Evolutionary conservation across 169 alveolate genomes (phyloP).

Genomic region (Eimeria praecox): DNA sequence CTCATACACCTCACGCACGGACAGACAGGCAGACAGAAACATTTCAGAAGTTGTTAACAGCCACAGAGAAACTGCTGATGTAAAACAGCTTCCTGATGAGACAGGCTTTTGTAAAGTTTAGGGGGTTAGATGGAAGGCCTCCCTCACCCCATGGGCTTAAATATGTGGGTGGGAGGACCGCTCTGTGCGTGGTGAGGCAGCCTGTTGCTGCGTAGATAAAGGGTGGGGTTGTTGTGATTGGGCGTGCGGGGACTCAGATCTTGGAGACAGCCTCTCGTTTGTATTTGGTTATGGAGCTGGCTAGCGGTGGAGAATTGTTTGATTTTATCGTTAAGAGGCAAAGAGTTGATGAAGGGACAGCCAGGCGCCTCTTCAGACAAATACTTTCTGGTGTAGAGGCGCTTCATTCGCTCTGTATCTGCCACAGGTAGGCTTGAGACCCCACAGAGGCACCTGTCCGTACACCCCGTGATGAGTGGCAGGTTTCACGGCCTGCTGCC

Average conservation of each 20-base stretch:
- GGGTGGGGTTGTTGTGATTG: not conserved
- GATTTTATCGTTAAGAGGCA: conserved; percentile 93
- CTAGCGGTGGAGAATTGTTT: conserved; percentile 94
- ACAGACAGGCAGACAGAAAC: not conserved
- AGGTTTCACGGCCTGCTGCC: no score
- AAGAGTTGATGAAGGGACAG: conserved; percentile 88
- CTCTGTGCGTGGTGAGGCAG: not conserved
- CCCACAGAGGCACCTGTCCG: not conserved
- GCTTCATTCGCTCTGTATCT: conserved; percentile 90
- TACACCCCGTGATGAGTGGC: no score
- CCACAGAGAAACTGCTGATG: not conserved
- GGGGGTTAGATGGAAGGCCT: no score
- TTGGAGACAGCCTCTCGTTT: conserved; percentile 91
- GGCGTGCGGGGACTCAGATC: conserved; percentile 79
- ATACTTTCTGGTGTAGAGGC: conserved; percentile 94
- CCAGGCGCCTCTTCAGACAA: conserved; percentile 88
- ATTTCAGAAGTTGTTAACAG: not conserved
- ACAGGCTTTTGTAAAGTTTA: no score
- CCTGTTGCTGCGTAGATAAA: not conserved
- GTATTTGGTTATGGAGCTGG: conserved; percentile 94
- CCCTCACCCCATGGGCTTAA: no score
- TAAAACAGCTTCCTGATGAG: no score
- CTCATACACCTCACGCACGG: not conserved
- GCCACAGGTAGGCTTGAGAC: conserved; percentile 89
- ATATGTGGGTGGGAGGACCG: no score